Base-by-base conservation (phyloP, 2,329 filamentous ascomycete species). In the Ophiocordyceps robertsii region DNA sequence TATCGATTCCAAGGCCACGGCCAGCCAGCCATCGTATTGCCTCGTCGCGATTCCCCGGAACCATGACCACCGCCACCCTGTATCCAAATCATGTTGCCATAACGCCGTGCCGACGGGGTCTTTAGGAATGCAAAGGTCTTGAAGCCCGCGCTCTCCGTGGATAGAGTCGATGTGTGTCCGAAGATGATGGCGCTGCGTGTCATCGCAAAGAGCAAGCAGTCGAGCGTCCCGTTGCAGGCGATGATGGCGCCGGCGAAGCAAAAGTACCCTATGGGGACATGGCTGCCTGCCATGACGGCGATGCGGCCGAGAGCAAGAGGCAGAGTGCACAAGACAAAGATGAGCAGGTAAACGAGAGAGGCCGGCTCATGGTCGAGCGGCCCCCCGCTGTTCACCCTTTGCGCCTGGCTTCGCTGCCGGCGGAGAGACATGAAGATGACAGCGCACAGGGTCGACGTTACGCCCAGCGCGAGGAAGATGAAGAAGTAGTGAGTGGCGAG, bases 321-420 rank as follows among this genome's bases (percentile, higher is more conserved):
- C 0, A 79, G 66, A 0, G 80, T 84, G 53, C 80, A 81, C n/a
- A 81, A 51, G 7, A 82, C 68, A 55, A 84, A 84, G 47, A 84
- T 78, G 49, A 80, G 53, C 0, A 81, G 81, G 46, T 85, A 85
- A 8, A 82, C 66, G 29, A 82, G 75, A 47, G 83, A 77, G 9
- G 74, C 67, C 6, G 68, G 68, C 46, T 72, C 68, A 45, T 61
- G 63, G 19, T 45, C 52, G 13, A 53, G 48, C 4, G 49, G 49
- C 0, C 50, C 47, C 7, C 47, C 44, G 7, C 45, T 38, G 13
- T 37, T 21, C 14, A 24, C 24, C 24, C 33, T 16, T 17, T 35
- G 13, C 17, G 12, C n/a, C 4, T n/a, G n/a, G 12, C 8, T 16
- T 9, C 33, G 33, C n/a, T 35, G 33, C 14, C 33, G 33, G n/a